phyloP scores from a whole-genome alignment of 1,284 basidiomycete genomes.

The Irpex sp. region DNA sequence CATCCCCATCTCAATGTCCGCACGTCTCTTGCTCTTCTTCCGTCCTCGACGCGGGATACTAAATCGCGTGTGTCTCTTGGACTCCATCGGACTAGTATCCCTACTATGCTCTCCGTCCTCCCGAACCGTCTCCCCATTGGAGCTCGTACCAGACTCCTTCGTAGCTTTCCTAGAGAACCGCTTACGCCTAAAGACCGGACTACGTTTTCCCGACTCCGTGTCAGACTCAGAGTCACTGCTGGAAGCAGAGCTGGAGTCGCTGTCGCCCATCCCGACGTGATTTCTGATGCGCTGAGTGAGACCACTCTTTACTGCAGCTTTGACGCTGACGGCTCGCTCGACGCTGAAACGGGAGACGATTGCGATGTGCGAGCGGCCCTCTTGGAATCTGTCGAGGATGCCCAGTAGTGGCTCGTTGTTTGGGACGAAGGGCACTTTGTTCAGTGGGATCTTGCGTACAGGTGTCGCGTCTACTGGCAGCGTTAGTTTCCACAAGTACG shows the following conservation, averaged over 20 bases:
- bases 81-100: slow-evolving; percentile 15
- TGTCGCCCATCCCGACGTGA: slow-evolving; percentile 64
- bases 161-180: slow-evolving; percentile 18
- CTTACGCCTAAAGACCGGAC: slow-evolving; percentile 17
- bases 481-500: background rate
- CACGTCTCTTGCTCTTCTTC: slow-evolving; percentile 13
- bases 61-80: slow-evolving; percentile 16
- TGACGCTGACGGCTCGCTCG: slow-evolving; percentile 56
- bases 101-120: slow-evolving; percentile 27
- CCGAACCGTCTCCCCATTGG: slow-evolving; percentile 31
- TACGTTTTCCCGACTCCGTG: slow-evolving; percentile 18
- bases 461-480: slow-evolving; percentile 63
- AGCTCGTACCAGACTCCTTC: slow-evolving; percentile 22
- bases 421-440: slow-evolving; percentile 84
- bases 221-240: slow-evolving; percentile 37
- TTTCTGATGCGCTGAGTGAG: slow-evolving; percentile 67
- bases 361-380: slow-evolving; percentile 89
- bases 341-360: slow-evolving; percentile 67
- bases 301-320: slow-evolving; percentile 65
- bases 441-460: slow-evolving; percentile 74
- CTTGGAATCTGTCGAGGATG: slow-evolving; percentile 88
- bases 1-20: slow-evolving; percentile 38
- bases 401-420: slow-evolving; percentile 84
- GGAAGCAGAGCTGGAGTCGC: slow-evolving; percentile 35
- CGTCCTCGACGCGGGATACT: slow-evolving; percentile 13